Evolutionary conservation across 2,329 filamentous ascomycete genomes (phyloP), one percentile per base, ranked within the genome.

Genomic region (Boeremia exigua): DNA sequence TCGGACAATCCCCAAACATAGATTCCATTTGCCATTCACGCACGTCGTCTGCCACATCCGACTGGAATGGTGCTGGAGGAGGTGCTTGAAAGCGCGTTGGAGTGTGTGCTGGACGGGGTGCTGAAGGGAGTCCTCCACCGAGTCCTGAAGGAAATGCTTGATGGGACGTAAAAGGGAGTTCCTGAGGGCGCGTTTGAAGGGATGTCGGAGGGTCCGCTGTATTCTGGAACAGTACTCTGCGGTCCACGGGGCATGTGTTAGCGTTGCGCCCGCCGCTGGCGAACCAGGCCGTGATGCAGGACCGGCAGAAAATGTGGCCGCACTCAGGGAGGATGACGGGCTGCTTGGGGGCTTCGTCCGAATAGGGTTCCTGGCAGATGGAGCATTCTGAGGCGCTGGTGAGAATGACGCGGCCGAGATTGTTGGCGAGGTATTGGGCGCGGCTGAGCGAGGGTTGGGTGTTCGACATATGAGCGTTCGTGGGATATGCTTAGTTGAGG

Each of bases 271-370:
- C n/a, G 15, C 43, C 48, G 15, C 37, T 33, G 4, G 32, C 2
- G 6, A 61, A 55, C 55, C 55, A 61, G 5, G 28, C 2, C 0
- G 36, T 43, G 25, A 62, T 48, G n/a, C 62, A 61, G n/a, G 43
- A 42, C 12, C 39, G 51, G 9, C 58, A 54, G 30, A 64, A 62
- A 1, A 62, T 58, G 43, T 62, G 60, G 2, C 58, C 54, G 33
- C 60, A 64, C 11, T 32, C 38, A 15, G n/a, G 42, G 23, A 61
- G 48, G 5, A 54, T 40, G 2, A 56, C 36, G 6, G 58, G 58
- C 10, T 25, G 37, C 12, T 11, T 27, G 12, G 37, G 14, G 15
- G 42, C 37, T 9, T 14, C 4, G 11, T 39, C 15, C 0, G 17
- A 29, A 27, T 61, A 63, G 4, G 39, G 32, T 7, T 54, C 27